Evolutionary conservation across 108 stramenopile genomes (phyloP), one percentile per base, ranked within the genome.

Genomic region (Conticribra guillardii): DNA sequence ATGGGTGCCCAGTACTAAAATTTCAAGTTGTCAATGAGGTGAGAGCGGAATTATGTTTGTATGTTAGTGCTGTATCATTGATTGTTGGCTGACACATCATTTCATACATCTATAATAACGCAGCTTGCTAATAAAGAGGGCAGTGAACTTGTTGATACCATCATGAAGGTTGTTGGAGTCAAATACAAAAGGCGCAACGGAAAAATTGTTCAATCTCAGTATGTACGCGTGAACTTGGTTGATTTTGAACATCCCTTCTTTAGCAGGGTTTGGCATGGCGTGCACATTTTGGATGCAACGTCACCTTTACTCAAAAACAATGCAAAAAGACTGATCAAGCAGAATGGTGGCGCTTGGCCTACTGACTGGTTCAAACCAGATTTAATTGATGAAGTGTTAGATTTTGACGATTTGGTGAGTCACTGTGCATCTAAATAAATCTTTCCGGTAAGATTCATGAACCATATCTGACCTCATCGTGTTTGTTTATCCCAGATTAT

Each of bases 131-230:
- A 73, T 27, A 76, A 82, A 41, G 73, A 61, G 9, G 87, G 88
- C 2, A 83, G 84, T 24, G 91, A 92, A 65, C 86, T 92, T 19
- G 85, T 89, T 60, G 91, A 92, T 79, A 88, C 85, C 21, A 85
- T 84, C 9, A 71, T 92, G 73, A 92, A 88, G 57, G 83, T 84
- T 30, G 84, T 92, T 28, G 91, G 74, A 1, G 51, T 75, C 30
- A 71, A 77, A 50, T 55, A 66, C 45, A 75, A 75, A 59, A 46
- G 44, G 19, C n/a, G 49, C 3, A 54, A 56, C 29, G 70, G 54
- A 21, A 26, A n/a, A 48, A 58, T 65, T 29, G 58, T 63, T 22
- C 70, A 71, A 34, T 48, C 62, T 64, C 70, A 72, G 37, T 72
- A 78, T 44, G 70, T 78, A 15, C 55, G 71, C 49, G 68, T 76